These are phyloP conservation scores for Diaporthe sp. DNA, from an alignment of 2,329 filamentous ascomycete genomes.

Conservation along the genomic window DNA sequence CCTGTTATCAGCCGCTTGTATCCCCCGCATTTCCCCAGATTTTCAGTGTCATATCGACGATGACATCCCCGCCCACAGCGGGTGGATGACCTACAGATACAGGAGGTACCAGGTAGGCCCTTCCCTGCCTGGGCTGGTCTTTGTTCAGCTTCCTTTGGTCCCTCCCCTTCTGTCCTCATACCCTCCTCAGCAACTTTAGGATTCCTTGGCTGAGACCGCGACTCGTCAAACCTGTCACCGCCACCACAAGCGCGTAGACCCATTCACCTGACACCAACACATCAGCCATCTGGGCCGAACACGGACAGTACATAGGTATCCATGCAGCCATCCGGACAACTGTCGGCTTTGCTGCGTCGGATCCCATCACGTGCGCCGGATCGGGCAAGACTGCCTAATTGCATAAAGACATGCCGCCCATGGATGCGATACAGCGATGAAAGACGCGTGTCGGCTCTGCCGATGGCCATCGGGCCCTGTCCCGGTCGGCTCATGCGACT, in stretches of 20 bases:
- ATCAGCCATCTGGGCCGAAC: background rate
- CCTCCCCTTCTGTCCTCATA: background rate
- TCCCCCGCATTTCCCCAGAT: slow-evolving; percentile 31
- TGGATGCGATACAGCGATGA: background rate
- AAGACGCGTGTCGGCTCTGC: background rate
- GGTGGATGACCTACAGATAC: background rate
- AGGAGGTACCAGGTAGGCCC: background rate
- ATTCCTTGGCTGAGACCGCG: slow-evolving; percentile 3
- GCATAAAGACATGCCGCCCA: background rate
- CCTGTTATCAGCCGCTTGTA: background rate
- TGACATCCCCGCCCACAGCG: background rate
- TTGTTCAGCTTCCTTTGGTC: background rate
- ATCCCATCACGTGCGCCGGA: background rate
- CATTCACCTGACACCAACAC: background rate
- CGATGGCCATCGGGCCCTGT: slow-evolving; percentile 11
- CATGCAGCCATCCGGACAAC: background rate
- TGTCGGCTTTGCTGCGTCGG: background rate
- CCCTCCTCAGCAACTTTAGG: background rate
- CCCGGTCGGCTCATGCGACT: background rate
- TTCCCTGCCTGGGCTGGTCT: background rate
- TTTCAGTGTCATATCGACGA: background rate
- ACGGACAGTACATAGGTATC: background rate
- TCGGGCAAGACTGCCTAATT: background rate
- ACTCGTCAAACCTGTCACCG: background rate
- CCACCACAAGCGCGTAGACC: background rate